Evolutionary conservation across 306 rosid genomes (phyloP).

Genomic region (Boehmeria nivea): DNA sequence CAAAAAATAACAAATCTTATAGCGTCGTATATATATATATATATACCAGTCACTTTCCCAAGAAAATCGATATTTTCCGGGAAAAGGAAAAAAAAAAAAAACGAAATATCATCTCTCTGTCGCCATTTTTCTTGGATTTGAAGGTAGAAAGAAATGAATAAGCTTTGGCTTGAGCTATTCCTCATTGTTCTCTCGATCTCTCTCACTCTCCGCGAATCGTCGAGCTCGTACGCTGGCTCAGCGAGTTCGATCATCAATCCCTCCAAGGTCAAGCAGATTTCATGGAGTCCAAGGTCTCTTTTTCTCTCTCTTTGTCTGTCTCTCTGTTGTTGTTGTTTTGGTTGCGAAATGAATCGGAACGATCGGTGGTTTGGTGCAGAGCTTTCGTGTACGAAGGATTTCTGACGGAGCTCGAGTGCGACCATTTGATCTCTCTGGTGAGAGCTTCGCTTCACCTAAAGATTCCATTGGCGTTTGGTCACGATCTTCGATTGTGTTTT

Average conservation of each 20-base stretch:
- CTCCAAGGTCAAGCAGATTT: constrained; percentile 83
- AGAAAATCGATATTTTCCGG: neutral
- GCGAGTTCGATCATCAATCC: constrained; percentile 81
- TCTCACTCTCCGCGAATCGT: constrained; percentile 27
- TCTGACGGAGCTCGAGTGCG: constrained; percentile 86
- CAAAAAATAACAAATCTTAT: too few relatives aligned
- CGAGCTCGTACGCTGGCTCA: constrained; percentile 66
- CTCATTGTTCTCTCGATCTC: constrained; percentile 34
- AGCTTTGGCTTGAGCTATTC: constrained; percentile 23
- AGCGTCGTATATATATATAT: too few relatives aligned
- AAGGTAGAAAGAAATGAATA: constrained; percentile 38
- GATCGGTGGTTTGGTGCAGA: constrained; percentile 39
- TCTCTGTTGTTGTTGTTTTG: constrained; percentile 1
- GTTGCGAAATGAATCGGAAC: constrained; percentile 1
- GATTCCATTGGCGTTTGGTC: neutral
- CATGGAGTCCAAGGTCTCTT: constrained; percentile 82
- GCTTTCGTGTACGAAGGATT: constrained; percentile 87
- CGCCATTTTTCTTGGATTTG: constrained; percentile 6
- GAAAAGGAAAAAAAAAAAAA: constrained; percentile 10
- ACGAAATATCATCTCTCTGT: neutral
- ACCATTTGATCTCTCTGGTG: constrained; percentile 83
- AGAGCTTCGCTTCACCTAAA: constrained; percentile 23
- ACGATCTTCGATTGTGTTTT: neutral
- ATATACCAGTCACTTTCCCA: neutral
- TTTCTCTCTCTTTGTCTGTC: constrained; percentile 1